phyloP scores from a whole-genome alignment of 495 filamentous ascomycete species.

The Durotheca rogersii region DNA sequence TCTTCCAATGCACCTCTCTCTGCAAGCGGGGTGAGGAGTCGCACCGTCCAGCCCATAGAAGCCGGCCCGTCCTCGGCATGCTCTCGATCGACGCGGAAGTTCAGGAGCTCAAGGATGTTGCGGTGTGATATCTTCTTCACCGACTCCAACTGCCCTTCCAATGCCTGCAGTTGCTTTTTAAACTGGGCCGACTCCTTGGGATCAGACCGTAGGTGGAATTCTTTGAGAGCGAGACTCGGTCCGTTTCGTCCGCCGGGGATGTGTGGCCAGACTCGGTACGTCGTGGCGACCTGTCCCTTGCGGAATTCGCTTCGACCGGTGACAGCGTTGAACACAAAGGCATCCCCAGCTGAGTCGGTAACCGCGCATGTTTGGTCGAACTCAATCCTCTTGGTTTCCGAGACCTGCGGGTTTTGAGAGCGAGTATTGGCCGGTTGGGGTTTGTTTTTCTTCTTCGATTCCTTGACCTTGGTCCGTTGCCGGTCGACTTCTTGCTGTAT shows the following conservation, averaged over 20 bases:
- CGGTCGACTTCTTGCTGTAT: conserved; percentile 73
- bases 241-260: conserved; percentile 52
- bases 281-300: conserved; percentile 58
- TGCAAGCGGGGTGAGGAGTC: conserved; percentile 71
- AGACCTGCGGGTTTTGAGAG: conserved; percentile 13
- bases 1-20: conserved; percentile 82
- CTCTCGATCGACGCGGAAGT: conserved; percentile 69
- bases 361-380: conserved; percentile 72
- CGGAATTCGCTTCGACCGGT: conserved; percentile 60
- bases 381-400: conserved; percentile 44
- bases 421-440: conserved; percentile 24
- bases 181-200: conserved; percentile 55
- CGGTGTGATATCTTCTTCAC: conserved; percentile 72
- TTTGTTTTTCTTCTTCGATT: conserved; percentile 50
- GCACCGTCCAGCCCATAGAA: conserved; percentile 68
- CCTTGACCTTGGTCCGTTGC: conserved; percentile 59
- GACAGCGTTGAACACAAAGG: conserved; percentile 62
- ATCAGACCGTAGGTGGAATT: conserved; percentile 57
- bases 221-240: conserved; percentile 70
- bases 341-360: conserved; percentile 57
- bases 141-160: conserved; percentile 69
- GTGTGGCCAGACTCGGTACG: conserved; percentile 68
- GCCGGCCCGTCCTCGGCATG: conserved; percentile 42
- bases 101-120: conserved; percentile 75
- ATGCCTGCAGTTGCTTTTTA: conserved; percentile 66